Conservation (phyloP, 345 rosid species). For the Laguncularia racemosa region DNA sequence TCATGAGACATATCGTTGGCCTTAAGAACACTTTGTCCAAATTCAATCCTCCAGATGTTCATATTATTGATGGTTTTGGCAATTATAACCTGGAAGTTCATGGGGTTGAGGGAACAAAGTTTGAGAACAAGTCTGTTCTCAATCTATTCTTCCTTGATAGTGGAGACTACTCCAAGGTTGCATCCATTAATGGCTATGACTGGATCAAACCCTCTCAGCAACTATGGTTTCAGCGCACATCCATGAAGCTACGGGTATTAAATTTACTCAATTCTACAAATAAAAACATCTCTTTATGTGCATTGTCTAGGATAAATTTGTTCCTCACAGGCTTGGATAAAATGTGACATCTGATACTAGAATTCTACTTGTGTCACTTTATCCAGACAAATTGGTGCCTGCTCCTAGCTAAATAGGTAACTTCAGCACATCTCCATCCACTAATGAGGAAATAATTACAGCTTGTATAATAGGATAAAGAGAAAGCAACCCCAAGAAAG, state of each 20-base stretch:
- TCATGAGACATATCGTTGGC: conserved; percentile 71
- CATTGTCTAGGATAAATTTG: too few relatives aligned
- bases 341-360: too few relatives aligned
- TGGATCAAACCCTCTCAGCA: conserved; percentile 92
- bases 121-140: conserved; percentile 71
- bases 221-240: conserved; percentile 77
- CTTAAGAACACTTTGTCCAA: conserved; percentile 58
- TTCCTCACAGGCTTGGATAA: too few relatives aligned
- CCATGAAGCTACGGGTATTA: conserved; percentile 58
- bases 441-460: too few relatives aligned
- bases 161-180: conserved; percentile 65
- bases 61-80: conserved; percentile 76
- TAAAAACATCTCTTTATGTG: too few relatives aligned
- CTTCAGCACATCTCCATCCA: too few relatives aligned
- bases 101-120: conserved; percentile 59
- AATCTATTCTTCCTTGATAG: conserved; percentile 84
- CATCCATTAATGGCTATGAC: conserved; percentile 53
- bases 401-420: too few relatives aligned
- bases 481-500: too few relatives aligned
- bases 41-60: conserved; percentile 50
- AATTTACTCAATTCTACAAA: background rate
- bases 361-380: too few relatives aligned
- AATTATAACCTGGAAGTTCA: conserved; percentile 75
- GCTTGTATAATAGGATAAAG: too few relatives aligned
- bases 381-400: too few relatives aligned